Evolutionary conservation across 345 rosid species (phyloP), one percentile per base, ranked within the genome.

Genomic region (Lepidium didymum): DNA sequence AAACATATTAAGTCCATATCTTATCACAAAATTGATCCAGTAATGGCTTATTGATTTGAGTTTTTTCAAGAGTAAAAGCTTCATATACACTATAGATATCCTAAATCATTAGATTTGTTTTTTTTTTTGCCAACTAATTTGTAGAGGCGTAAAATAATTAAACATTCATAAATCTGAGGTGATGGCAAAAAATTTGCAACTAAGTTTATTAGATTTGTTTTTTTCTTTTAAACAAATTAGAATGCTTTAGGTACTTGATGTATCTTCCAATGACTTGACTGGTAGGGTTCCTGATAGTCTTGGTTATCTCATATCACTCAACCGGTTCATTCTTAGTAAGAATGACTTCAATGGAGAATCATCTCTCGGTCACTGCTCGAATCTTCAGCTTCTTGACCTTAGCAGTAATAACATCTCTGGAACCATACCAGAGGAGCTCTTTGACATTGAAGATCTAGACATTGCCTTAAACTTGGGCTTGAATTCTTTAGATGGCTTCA

Each of bases 311-410:
- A 14, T 75, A 70, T 83, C 89, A 16, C 83, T 88, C 4, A 83
- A 78, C 50, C 80, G 83, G 51, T 80, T 88, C 10, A 75, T 80
- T 15, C 78, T 88, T 16, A 68, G 79, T 62, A 67, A 64, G 58
- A 88, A 88, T 69, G 76, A 77, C 11, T 54, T 86, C 71, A 79
- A 74, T 50, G 89, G 86, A 38, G 47, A 52, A 12, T 51, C 69
- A 10, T 81, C 88, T 56, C 88, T 88, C 4, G 83, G 85, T 19
- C 76, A 54, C 23, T 88, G 96, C 72, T 79, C 58, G 33, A 80
- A 69, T 75, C 87, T 86, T 65, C 96, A 84, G 70, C 76, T 82
- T 81, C 87, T 88, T 78, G 91, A 88, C 74, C 83, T 88, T 57
- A 83, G 96, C 71, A 76, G 85, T 73, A 88, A 88, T 44, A 56